Evolutionary conservation across 2,329 filamentous ascomycete species (phyloP), one percentile per base, ranked within the genome.

Genomic region (Trichophyton benhamiae): DNA sequence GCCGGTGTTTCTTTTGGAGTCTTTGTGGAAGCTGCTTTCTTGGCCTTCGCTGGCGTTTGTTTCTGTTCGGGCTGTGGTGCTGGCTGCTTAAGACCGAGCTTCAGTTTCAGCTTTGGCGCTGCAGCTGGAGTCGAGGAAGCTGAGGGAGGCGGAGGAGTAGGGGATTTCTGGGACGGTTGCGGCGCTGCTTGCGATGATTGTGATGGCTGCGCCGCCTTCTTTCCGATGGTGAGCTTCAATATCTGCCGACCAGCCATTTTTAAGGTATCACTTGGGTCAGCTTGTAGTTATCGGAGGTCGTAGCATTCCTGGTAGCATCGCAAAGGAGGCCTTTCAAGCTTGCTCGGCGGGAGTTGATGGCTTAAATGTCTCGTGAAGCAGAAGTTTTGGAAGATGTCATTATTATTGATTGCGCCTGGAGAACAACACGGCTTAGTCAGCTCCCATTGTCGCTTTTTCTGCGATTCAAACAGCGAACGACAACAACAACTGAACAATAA

Each of bases 221-320:
- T 76, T 63, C 71, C 69, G 59, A 77, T 71, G 38, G 72, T 76
- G 62, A 77, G 72, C 65, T 77, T 77, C 20, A 77, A 66, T n/a
- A 71, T 67, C 9, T 71, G 72, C 48, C 71, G 69, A 27, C 71
- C 71, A 41, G 74, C 73, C 73, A 76, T 76, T 60, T 60, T 67
- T 67, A 60, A 30, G 49, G 22, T 30, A 33, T 53, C 49, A 33
- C 22, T 30, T 30, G 25, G 58, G 59, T n/a, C 42, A 17, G 33
- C 22, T 6, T 15, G 13, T 8, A 8, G 22, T 20, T 30, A n/a
- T 15, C 17, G 38, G 7, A 8, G 22, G n/a, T 25, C 30, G 1
- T 44, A 44, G n/a, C 41, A 44, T 44, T n/a, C 41, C 41, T 44
- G 41, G n/a, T n/a, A n/a, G 41, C 15, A 44, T 17, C 41, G n/a